These are phyloP conservation scores for Penicillium pulvis DNA, from an alignment of 495 filamentous ascomycete genomes.

Conservation along the genomic window DNA sequence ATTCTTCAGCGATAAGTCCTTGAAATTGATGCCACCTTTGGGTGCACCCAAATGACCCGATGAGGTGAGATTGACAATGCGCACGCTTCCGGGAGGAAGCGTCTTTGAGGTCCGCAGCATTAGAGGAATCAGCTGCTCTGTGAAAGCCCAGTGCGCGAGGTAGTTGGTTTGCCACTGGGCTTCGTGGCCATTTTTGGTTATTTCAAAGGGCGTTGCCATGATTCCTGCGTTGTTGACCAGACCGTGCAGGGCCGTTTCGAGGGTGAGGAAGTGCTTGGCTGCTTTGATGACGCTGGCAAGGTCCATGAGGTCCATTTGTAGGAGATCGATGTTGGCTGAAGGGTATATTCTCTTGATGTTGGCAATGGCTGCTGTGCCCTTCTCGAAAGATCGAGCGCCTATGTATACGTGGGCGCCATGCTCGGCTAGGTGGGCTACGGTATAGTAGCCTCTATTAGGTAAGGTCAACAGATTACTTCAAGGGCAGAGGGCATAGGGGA, in stretches of 20 bases:
- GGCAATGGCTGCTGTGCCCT: slow-evolving; percentile 37
- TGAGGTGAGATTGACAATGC: slow-evolving; percentile 42
- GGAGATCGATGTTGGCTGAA: slow-evolving; percentile 36
- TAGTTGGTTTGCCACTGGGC: slow-evolving; percentile 46
- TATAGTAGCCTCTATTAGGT: slow-evolving; percentile 32
- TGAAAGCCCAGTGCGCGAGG: slow-evolving; percentile 46
- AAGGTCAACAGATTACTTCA: background rate
- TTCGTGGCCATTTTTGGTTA: slow-evolving; percentile 33
- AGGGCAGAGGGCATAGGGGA: background rate
- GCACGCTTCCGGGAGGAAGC: slow-evolving; percentile 30
- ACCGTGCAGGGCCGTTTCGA: slow-evolving; percentile 42
- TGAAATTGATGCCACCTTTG: slow-evolving; percentile 39
- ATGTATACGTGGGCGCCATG: slow-evolving; percentile 48
- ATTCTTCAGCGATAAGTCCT: slow-evolving; percentile 19
- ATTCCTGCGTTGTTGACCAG: slow-evolving; percentile 66
- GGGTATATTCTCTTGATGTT: slow-evolving; percentile 37
- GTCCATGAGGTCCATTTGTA: slow-evolving; percentile 46
- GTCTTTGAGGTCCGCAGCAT: slow-evolving; percentile 29
- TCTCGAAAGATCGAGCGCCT: slow-evolving; percentile 35
- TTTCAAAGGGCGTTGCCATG: slow-evolving; percentile 45
- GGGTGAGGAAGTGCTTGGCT: slow-evolving; percentile 23
- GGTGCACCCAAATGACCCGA: slow-evolving; percentile 35
- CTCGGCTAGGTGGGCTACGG: slow-evolving; percentile 37
- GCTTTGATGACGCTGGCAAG: slow-evolving; percentile 35
- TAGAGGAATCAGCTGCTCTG: slow-evolving; percentile 39